These are phyloP conservation scores for Neurospora crassa DNA, from an alignment of 2,329 filamentous ascomycete genomes.

Conservation along the genomic window DNA sequence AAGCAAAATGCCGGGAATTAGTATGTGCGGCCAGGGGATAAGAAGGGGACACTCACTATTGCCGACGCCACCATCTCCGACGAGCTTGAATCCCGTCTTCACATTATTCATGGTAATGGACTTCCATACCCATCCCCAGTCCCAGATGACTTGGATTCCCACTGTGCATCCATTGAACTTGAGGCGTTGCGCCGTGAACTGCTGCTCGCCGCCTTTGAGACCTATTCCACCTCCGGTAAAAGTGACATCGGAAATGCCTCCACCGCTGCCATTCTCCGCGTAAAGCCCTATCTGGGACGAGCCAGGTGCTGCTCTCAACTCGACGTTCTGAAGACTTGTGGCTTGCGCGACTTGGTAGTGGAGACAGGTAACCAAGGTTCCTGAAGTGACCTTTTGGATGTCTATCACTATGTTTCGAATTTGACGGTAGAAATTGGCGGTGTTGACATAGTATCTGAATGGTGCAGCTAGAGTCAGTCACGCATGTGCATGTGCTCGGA, in stretches of 20 bases:
- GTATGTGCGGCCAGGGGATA: not conserved
- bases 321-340: constrained; percentile 44
- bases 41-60: not conserved
- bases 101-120: not conserved
- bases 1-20: not conserved
- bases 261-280: constrained; percentile 46
- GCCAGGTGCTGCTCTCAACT: constrained; percentile 45
- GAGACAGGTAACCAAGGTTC: constrained; percentile 3
- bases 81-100: constrained; percentile 1
- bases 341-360: constrained; percentile 14
- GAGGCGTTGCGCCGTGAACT: constrained; percentile 47
- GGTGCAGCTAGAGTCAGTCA: not conserved
- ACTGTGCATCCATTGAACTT: not conserved
- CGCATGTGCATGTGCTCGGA: not conserved
- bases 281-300: constrained; percentile 43
- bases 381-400: not conserved
- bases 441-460: constrained; percentile 9
- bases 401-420: constrained; percentile 1
- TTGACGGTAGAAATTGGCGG: constrained; percentile 7
- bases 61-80: not conserved
- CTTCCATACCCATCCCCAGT: constrained; percentile 26
- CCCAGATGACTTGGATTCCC: constrained; percentile 6
- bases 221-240: constrained; percentile 52
- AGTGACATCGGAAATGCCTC: constrained; percentile 47
- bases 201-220: constrained; percentile 39